Evolutionary conservation across 305 asterid genomes (phyloP).

Genomic region (Plantago rigida): DNA sequence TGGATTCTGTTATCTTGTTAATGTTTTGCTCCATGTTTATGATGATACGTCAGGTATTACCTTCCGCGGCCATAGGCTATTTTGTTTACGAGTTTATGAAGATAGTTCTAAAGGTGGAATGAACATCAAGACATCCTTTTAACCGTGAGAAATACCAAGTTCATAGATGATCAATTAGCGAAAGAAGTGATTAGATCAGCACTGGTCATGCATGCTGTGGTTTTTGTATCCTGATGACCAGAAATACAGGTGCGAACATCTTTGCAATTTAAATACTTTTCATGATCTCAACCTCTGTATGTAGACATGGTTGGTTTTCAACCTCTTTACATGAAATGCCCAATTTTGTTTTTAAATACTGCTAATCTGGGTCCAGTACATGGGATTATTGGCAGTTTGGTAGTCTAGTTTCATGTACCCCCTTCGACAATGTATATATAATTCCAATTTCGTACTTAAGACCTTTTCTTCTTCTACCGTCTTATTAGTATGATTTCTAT

Average conservation of each 20-base stretch:
- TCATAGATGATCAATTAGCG: slow-evolving; percentile 17
- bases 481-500: too few species aligned
- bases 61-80: slow-evolving; percentile 47
- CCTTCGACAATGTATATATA: slow-evolving; percentile 8
- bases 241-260: slow-evolving; percentile 8
- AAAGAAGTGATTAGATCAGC: slow-evolving; percentile 10
- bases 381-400: neutral
- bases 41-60: slow-evolving; percentile 33
- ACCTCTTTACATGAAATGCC: slow-evolving; percentile 3
- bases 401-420: neutral
- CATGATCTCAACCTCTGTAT: neutral
- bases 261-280: neutral
- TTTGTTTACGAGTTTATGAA: slow-evolving; percentile 50
- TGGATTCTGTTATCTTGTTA: neutral
- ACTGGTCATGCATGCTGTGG: neutral
- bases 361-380: neutral
- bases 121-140: slow-evolving; percentile 22
- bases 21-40: neutral
- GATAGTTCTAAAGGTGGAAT: slow-evolving; percentile 47
- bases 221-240: slow-evolving; percentile 8
- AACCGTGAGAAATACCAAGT: slow-evolving; percentile 12
- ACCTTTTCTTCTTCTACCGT: too few species aligned
- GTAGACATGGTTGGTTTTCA: neutral
- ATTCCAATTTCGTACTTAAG: neutral
- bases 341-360: neutral